Evolutionary conservation across 116 monocot genomes (phyloP), one percentile per base, ranked within the genome.

Genomic region (Iris pallida): DNA sequence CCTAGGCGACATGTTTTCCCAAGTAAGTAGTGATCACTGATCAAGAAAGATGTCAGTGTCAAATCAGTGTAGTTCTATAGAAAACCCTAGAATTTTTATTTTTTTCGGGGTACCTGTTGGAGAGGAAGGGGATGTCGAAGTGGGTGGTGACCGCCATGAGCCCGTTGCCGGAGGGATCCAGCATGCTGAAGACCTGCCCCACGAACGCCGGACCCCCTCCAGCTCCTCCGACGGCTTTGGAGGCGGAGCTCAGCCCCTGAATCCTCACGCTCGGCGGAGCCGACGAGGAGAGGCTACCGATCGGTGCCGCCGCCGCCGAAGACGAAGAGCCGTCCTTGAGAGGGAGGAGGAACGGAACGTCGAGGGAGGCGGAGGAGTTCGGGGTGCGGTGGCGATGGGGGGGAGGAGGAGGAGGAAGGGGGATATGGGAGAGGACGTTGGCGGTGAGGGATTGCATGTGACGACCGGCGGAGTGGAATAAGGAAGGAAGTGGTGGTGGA

Each of bases 171-270:
- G 92, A 87, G n/a, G 89, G 85, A 75, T 97, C 92, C 17, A 90
- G 76, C 97, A 97, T 97, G 71, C 88, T 92, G 77, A 87, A 97
- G 6, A 97, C 97, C 78, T 97, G 97, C 47, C 97, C 97, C 7
- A 97, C 87, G 45, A 97, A 92, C 7, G 85, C 92, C 0, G 97
- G 97, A 6, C 84, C 75, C 20, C 61, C 79, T 6, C 48, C 74
- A 1, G 19, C 63, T 4, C 69, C 77, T 4, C 61, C 78, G 18
- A 15, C 58, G 5, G 73, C 70, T 47, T 72, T 80, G 16, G 63
- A 58, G 45, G 77, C 53, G 5, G 79, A 68, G 57, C 64, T 68
- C 16, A 79, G 51, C 8, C 83, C 90, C 16, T 83, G 88, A 9
- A 83, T 66, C 72, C 78, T 72, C 52, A 80, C 77, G 58, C 82